Percentiles rank a stretch among this genome's conserved stretches.
These are phyloP conservation scores for Ziziphus jujuba DNA, from an alignment of 306 rosid genomes.

Conservation along the genomic window DNA sequence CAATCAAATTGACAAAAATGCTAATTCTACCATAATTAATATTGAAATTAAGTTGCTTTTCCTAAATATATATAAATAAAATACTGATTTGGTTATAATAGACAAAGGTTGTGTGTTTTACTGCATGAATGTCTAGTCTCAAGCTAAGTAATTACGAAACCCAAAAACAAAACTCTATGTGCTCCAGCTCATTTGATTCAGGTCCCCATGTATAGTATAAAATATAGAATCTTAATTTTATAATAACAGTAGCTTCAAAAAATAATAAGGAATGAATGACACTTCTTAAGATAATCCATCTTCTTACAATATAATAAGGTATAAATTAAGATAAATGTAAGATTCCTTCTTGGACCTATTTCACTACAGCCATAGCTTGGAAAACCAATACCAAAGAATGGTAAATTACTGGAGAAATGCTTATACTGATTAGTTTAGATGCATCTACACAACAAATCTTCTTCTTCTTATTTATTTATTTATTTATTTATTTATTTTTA, in stretches of 20 bases:
- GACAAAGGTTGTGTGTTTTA: too few relatives aligned
- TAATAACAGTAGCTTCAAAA: not conserved
- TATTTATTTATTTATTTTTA: too few relatives aligned
- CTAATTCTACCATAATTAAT: too few relatives aligned
- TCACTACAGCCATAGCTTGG: conserved; percentile 17
- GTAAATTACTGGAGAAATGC: conserved; percentile 28
- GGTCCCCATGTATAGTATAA: not conserved
- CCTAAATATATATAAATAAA: too few relatives aligned
- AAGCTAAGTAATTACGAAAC: too few relatives aligned
- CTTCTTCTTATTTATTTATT: conserved; percentile 6
- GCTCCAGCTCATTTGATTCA: not conserved
- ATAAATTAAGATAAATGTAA: conserved; percentile 19
- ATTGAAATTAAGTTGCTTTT: too few relatives aligned
- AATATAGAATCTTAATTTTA: not conserved
- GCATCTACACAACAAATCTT: conserved; percentile 50
- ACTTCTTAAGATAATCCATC: not conserved
- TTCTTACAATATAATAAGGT: conserved; percentile 4
- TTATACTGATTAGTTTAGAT: conserved; percentile 38
- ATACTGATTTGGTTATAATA: too few relatives aligned
- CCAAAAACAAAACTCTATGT: not conserved
- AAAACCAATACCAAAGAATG: conserved; percentile 24
- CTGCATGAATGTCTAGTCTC: too few relatives aligned
- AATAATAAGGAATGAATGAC: conserved; percentile 12
- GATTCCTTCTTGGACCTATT: conserved; percentile 50
- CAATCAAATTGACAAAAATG: too few relatives aligned